A percentile compares a stretch with the other conserved stretches of the same genome.
Conservation (phyloP, 2,329 filamentous ascomycete genomes). For the Trematosphaeria pertusa region DNA sequence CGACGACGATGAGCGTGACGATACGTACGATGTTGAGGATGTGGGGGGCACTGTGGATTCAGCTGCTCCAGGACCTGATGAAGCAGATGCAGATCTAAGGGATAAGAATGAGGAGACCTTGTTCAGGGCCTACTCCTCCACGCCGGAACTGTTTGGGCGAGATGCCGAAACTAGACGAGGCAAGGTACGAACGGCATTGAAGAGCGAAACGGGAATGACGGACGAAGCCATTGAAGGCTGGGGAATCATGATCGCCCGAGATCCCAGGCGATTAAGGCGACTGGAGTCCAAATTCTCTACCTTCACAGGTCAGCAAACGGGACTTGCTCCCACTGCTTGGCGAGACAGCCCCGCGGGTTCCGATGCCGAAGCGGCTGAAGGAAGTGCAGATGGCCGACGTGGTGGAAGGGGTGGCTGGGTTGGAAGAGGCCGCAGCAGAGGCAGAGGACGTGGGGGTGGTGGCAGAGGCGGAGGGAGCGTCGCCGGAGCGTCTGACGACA, state of each 20-base stretch:
- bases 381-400: slow-evolving; percentile 51
- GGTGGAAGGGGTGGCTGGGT: slow-evolving; percentile 55
- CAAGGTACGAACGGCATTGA: slow-evolving; percentile 67
- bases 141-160: slow-evolving; percentile 71
- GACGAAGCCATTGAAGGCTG: slow-evolving; percentile 95
- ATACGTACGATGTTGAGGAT: slow-evolving; percentile 93
- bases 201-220: slow-evolving; percentile 82
- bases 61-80: slow-evolving; percentile 55
- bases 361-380: slow-evolving; percentile 62
- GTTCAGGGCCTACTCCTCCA: slow-evolving; percentile 73
- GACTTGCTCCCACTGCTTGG: slow-evolving; percentile 70
- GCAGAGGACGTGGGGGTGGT: slow-evolving; percentile 42
- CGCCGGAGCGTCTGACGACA: slow-evolving; percentile 70
- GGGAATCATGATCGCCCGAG: slow-evolving; percentile 82
- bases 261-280: slow-evolving; percentile 70
- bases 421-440: slow-evolving; percentile 45
- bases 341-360: slow-evolving; percentile 59
- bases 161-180: slow-evolving; percentile 74
- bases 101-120: slow-evolving; percentile 73
- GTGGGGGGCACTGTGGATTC: slow-evolving; percentile 87
- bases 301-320: slow-evolving; percentile 70
- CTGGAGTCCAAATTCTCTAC: slow-evolving; percentile 74
- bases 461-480: slow-evolving; percentile 60
- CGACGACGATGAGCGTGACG: slow-evolving; percentile 95
- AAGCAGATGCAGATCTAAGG: slow-evolving; percentile 62